Evolutionary conservation across 2,329 filamentous ascomycete genomes (phyloP), one percentile per base, ranked within the genome.

Genomic region (Colletotrichum sp.): DNA sequence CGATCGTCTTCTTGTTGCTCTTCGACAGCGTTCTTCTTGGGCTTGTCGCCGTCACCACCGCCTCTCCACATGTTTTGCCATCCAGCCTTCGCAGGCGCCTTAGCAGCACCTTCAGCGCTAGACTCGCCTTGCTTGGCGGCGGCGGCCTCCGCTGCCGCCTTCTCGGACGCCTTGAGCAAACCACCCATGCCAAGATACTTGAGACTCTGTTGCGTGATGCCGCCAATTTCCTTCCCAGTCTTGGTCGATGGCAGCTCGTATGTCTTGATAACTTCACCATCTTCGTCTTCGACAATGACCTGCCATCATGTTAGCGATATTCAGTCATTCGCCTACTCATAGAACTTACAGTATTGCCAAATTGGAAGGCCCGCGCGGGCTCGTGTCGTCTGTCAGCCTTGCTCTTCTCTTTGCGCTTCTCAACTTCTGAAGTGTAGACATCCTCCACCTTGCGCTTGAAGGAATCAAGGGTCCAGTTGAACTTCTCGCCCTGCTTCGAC

Each of bases 281-380:
- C 93, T 83, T 95, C 94, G 77, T 98, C 95, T 85, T 98, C 95
- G 18, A 98, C 94, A 82, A 98, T 96, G 78, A 98, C 95, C 87
- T 95, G 21, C 68, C 15, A 2, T 13, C n/a, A 16, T 66, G 80
- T 87, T 81, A 87, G 82, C 9, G 3, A 57, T 6, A 44, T 21
- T 24, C 3, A 52, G 30, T 8, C 16, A 18, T 32, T 24, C 7
- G 21, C n/a, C 21, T 5, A 30, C 49, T 6, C 30, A 6, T 6
- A 32, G 24, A 62, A 83, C 90, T 83, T 88, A 92, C 91, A 59
- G 90, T 96, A 82, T 95, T 96, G 77, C 95, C 95, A 81, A 95
- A 96, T 79, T 96, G 95, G 82, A 96, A 98, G 7, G 95, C 95
- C 64, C 93, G 88, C n/a, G 95, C 95, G 15, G 95, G 94, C 71